Base-by-base conservation (phyloP, 345 rosid genomes). In the Clausena lansium region DNA sequence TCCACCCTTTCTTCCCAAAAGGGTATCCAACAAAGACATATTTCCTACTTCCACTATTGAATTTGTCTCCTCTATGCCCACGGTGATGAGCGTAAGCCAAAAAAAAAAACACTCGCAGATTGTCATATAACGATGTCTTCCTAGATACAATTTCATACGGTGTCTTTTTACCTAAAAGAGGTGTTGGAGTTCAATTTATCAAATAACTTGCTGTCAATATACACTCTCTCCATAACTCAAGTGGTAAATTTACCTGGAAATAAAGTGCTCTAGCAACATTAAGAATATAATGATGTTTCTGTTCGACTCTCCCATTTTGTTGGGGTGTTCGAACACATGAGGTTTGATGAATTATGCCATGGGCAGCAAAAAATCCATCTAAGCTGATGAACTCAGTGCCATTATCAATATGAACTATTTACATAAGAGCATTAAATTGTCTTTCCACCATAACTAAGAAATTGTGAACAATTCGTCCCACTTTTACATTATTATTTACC, bases 11-110 rank as follows among this genome's bases (percentile, higher is more conserved):
- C 15, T 77, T 55, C 3, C 41, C 57, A 58, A 54, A 59, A 57
- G 39, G 68, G 39, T 77, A 77, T 5, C 35, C 59, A 55, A 77
- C 25, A 59, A 60, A 77, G 1, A 77, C 27, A 36, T 59, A 50
- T 54, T 66, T 76, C 2, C 30, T 4, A 4, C 67, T 70, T 19
- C 28, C 2, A 36, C 58, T 70, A 22, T 33, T 59, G 32, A 77
- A 77, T 59, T 77, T 77, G 33, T 68, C 38, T 22, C 62, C 6
- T 14, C 5, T 33, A 0, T 2, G 35, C 0, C 6, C 1, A 7
- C 25, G 17, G 5, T 58, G 59, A 30, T 35, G 54, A 58, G 57
- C 67, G 36, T 32, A 58, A 35, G 19, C 28, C 20, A 74, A 58
- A 9, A 55, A 77, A 0, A 68, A 68, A 25, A 77, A 69, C 4